These are phyloP conservation scores for Boechera divaricarpa DNA, from an alignment of 345 rosid genomes.

Conservation along the genomic window DNA sequence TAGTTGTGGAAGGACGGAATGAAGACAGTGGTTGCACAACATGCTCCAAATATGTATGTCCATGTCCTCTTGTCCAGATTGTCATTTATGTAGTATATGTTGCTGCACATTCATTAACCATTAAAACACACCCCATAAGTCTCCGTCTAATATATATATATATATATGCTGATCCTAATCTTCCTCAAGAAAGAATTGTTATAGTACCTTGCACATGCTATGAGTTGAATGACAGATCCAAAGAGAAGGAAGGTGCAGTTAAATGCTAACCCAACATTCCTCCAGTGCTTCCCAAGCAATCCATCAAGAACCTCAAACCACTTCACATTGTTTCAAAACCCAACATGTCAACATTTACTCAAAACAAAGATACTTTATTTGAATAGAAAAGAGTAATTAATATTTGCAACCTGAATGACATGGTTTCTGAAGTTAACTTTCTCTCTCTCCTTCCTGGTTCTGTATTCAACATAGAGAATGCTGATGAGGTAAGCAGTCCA, in stretches of 20 bases:
- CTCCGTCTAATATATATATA: neutral
- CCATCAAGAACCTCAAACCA: conserved; percentile 99
- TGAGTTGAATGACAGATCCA: conserved; percentile 99
- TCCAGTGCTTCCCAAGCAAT: conserved; percentile 95
- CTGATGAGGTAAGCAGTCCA: conserved; percentile 99
- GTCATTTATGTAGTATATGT: conserved; percentile 97
- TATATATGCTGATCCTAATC: neutral
- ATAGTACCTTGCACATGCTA: conserved; percentile 94
- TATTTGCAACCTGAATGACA: conserved; percentile 76
- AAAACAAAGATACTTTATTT: neutral
- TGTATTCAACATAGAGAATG: conserved; percentile 90
- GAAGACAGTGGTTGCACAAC: conserved; percentile 97
- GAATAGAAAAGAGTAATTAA: neutral
- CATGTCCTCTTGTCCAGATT: conserved; percentile 99
- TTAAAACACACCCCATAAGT: neutral
- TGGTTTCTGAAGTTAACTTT: conserved; percentile 98
- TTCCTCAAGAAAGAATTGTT: neutral
- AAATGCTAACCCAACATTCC: conserved; percentile 98
- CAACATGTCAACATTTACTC: neutral
- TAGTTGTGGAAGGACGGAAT: conserved; percentile 99
- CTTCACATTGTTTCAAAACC: conserved; percentile 41
- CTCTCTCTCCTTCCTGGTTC: conserved; percentile 95
- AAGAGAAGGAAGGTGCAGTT: conserved; percentile 99
- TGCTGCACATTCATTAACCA: conserved; percentile 55
- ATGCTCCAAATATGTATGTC: conserved; percentile 99